Percentiles rank a stretch among this genome's conserved stretches.
Evolutionary conservation across 2,329 filamentous ascomycete genomes (phyloP).

Genomic region (Sporothrix sp.): DNA sequence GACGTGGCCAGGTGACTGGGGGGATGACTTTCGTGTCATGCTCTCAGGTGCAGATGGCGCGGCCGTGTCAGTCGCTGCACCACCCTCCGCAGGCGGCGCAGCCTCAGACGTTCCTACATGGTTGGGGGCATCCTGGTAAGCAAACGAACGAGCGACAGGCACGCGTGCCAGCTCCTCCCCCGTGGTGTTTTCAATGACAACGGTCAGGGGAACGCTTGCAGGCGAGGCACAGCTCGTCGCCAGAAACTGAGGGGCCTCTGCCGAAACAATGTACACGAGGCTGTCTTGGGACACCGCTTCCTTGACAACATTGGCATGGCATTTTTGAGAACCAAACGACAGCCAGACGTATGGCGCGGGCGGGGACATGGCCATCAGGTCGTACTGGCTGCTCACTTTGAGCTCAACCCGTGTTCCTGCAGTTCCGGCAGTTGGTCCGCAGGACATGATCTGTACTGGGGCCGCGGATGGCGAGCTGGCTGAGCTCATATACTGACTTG

Average conservation of each 20-base stretch:
- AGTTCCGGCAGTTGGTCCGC: constrained; percentile 57
- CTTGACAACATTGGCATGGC: constrained; percentile 56
- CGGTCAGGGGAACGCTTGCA: constrained; percentile 43
- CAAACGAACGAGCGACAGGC: constrained; percentile 36
- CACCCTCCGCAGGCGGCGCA: constrained; percentile 21
- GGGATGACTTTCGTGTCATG: constrained; percentile 31
- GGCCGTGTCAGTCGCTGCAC: constrained; percentile 4
- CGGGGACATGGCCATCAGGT: constrained; percentile 51
- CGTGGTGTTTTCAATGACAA: constrained; percentile 42
- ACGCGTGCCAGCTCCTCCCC: constrained; percentile 45
- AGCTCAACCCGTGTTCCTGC: constrained; percentile 63
- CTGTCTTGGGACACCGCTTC: constrained; percentile 39
- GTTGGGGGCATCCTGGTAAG: constrained; percentile 27
- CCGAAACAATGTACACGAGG: constrained; percentile 56
- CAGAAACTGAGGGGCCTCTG: constrained; percentile 56
- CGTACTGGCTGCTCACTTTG: constrained; percentile 65
- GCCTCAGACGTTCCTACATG: constrained; percentile 17
- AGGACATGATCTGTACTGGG: constrained; percentile 47
- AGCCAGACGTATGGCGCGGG: constrained; percentile 51
- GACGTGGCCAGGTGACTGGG: constrained; percentile 34
- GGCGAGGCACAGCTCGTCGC: constrained; percentile 40
- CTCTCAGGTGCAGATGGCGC: constrained; percentile 29
- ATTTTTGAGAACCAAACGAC: constrained; percentile 69
- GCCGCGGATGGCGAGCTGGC: constrained; percentile 21
- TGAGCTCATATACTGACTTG: constrained; percentile 51